Evolutionary conservation across 805 yeast genomes (phyloP), one percentile per base, ranked within the genome.

Genomic region (Yarrowia sp.): DNA sequence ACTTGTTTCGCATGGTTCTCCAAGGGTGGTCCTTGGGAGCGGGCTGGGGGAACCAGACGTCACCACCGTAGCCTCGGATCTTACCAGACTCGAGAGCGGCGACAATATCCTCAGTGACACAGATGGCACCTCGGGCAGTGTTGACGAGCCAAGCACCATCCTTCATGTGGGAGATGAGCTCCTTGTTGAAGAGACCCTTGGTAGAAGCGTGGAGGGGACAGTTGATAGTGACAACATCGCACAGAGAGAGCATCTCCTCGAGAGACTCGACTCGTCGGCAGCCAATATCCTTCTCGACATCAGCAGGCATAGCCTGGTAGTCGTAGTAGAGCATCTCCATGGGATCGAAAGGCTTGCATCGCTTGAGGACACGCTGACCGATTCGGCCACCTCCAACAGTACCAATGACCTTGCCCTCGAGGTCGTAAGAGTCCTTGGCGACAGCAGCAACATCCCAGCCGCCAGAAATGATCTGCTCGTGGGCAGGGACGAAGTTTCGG

Each of bases 341-440:
- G 65, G 91, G 90, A 73, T 86, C 85, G 79, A 89, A 89, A 1
- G 93, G 86, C 66, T 83, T 79, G 71, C 88, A 76, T 73, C 93
- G 82, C 76, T 87, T 88, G 72, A 89, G 79, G 32, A 89, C 88
- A 66, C 90, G 81, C 79, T 83, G 86, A 32, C 93, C 95, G 70
- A 89, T 89, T 75, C 93, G 83, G 63, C 93, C 95, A 35, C 88
- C 88, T 67, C 92, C 95, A 67, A 89, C 88, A 44, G 92, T 88
- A 17, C 89, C 87, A 66, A 89, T 79, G 32, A 85, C 87, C 77
- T 88, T 89, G 66, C 84, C 89, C 74, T 89, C 95, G 67, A 89
- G 74, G 71, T 89, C 95, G 69, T 83, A 89, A 42, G 87, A 84
- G 71, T 86, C 86, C 76, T 87, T 86, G 66, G 92, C 90, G 58